phyloP scores from a whole-genome alignment of 768 basidiomycete species.

The Nidula microcarpa region DNA sequence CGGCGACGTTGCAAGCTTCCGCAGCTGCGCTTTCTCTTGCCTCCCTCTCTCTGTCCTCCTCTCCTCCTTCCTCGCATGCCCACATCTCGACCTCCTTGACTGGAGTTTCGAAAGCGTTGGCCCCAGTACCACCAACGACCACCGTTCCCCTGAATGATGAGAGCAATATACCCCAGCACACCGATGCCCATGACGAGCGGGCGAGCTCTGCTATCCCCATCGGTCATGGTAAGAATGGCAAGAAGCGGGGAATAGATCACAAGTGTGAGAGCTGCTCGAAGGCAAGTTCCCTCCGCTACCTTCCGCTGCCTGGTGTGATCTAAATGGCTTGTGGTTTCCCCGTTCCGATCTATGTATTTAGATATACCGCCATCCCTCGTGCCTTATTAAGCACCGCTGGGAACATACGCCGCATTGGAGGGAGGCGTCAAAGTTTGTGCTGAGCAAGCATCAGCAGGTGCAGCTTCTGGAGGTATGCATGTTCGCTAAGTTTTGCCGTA shows the following conservation, averaged over 20 bases:
- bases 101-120: conserved; percentile 16
- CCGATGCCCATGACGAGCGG: conserved; percentile 7
- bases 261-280: conserved; percentile 94
- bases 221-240: conserved; percentile 37
- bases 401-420: conserved; percentile 97
- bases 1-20: conserved; percentile 25
- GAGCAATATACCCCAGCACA: conserved; percentile 11
- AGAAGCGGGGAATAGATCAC: conserved; percentile 84
- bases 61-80: conserved; percentile 24
- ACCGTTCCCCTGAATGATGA: conserved; percentile 20
- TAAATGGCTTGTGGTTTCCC: not conserved
- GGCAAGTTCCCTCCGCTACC: conserved; percentile 39
- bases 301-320: too few relatives aligned
- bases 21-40: conserved; percentile 39
- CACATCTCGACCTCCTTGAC: conserved; percentile 19
- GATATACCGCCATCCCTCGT: conserved; percentile 91
- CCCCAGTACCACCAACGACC: conserved; percentile 10
- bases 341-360: conserved; percentile 17
- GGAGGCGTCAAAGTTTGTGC: conserved; percentile 82
- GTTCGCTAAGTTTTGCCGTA: too few relatives aligned
- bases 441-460: conserved; percentile 97
- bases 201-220: conserved; percentile 30
- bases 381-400: conserved; percentile 97
- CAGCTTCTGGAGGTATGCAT: conserved; percentile 81
- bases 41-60: conserved; percentile 39